These are phyloP conservation scores for Amoeboradix gromovi DNA, from an alignment of 371 early-diverging fungal genomes.

Conservation along the genomic window DNA sequence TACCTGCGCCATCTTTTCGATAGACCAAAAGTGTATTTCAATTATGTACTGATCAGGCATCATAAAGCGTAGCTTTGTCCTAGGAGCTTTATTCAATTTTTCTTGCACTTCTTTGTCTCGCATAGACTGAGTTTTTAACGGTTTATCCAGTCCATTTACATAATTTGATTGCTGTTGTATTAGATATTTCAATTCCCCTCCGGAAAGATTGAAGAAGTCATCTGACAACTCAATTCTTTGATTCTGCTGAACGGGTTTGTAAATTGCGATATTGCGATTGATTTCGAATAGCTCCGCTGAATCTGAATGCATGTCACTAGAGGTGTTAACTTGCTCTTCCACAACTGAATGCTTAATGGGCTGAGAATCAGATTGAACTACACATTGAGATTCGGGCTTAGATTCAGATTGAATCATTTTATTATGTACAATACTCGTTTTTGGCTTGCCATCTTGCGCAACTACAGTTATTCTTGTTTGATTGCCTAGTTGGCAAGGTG, in stretches of 20 bases:
- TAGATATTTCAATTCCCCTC: background rate
- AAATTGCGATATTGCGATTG: background rate
- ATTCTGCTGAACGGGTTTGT: background rate
- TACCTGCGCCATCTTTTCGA: background rate
- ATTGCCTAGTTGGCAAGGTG: background rate
- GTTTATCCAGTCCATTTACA: background rate
- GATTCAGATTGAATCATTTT: background rate
- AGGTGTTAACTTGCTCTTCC: background rate
- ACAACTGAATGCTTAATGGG: too few relatives aligned
- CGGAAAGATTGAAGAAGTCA: background rate
- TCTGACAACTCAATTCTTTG: background rate
- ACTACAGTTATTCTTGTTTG: background rate
- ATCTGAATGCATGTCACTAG: background rate
- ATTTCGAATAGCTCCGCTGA: background rate
- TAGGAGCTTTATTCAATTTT: background rate
- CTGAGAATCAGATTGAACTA: background rate
- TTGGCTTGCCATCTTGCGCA: background rate
- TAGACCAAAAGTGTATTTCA: background rate
- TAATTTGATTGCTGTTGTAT: background rate
- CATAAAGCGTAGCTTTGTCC: background rate
- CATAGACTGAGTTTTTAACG: background rate
- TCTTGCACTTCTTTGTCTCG: background rate
- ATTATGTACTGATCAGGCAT: background rate
- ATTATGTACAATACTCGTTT: background rate
- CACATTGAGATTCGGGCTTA: background rate